Conservation (phyloP, 768 basidiomycete genomes). For the Naganishia antarctica region DNA sequence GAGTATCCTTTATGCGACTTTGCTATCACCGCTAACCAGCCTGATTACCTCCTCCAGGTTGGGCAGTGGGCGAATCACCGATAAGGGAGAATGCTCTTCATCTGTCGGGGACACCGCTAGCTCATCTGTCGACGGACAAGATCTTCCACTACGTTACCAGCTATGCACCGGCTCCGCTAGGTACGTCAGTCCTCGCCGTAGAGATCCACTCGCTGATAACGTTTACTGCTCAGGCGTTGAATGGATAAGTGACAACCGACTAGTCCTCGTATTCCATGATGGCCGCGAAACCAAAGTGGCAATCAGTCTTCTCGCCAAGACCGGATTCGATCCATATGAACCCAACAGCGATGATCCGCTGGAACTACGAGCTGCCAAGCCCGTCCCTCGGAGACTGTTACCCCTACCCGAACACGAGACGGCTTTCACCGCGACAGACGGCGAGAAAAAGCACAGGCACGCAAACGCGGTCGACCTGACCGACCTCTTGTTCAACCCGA, state of each 20-base stretch:
- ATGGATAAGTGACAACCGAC: slow-evolving; percentile 47
- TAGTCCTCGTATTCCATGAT: slow-evolving; percentile 41
- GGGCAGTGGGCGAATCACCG: slow-evolving; percentile 16
- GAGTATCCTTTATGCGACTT: background rate
- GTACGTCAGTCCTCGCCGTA: background rate
- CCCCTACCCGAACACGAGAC: background rate
- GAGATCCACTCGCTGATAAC: background rate
- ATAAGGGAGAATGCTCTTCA: slow-evolving; percentile 28
- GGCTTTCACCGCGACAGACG: no score
- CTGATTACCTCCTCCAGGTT: background rate
- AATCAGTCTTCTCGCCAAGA: slow-evolving; percentile 42
- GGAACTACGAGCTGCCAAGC: slow-evolving; percentile 42
- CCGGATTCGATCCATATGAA: slow-evolving; percentile 44
- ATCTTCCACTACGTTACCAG: slow-evolving; percentile 28
- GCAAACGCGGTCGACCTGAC: background rate
- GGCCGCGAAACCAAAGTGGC: slow-evolving; percentile 36
- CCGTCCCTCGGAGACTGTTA: slow-evolving; percentile 38
- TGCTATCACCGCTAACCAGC: background rate
- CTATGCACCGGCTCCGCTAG: slow-evolving; percentile 26
- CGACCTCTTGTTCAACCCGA: slow-evolving; percentile 9
- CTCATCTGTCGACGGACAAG: slow-evolving; percentile 25
- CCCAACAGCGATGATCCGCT: slow-evolving; percentile 45
- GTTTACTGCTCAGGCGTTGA: slow-evolving; percentile 39
- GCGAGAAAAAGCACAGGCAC: background rate
- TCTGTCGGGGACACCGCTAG: slow-evolving; percentile 25